A percentile compares a stretch with the other conserved stretches of the same genome.
phyloP scores from a whole-genome alignment of 2,329 filamentous ascomycete genomes.

The Pseudophaeomoniella oleicola region DNA sequence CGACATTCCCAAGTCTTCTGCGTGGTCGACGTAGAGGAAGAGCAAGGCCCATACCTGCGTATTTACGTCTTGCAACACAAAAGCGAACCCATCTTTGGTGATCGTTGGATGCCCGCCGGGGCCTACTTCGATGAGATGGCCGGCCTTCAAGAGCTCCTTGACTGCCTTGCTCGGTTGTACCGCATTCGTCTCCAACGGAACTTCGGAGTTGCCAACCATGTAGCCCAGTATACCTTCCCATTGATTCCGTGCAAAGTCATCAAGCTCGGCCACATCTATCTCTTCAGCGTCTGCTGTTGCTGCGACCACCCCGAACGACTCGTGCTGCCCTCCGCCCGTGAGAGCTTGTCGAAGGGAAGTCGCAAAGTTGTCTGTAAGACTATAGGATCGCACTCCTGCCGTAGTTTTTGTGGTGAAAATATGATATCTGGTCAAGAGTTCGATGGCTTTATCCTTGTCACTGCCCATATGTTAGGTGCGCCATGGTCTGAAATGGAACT shows the following conservation, averaged over 20 bases:
- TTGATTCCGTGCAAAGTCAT: slow-evolving; percentile 71
- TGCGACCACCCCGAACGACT: slow-evolving; percentile 83
- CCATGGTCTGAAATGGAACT: slow-evolving; percentile 2
- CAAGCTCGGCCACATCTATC: slow-evolving; percentile 59
- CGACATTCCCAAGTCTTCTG: slow-evolving; percentile 61
- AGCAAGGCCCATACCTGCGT: slow-evolving; percentile 94
- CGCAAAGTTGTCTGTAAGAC: slow-evolving; percentile 69
- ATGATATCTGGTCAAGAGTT: slow-evolving; percentile 70
- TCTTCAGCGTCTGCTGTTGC: slow-evolving; percentile 45
- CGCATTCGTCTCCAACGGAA: neutral
- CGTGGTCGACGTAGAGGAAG: slow-evolving; percentile 81
- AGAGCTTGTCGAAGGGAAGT: slow-evolving; percentile 72
- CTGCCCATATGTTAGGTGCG: slow-evolving; percentile 28
- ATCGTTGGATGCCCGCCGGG: slow-evolving; percentile 49
- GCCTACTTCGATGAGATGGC: slow-evolving; percentile 57
- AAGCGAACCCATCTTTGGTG: slow-evolving; percentile 86
- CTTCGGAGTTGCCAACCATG: slow-evolving; percentile 50
- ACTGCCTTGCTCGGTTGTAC: slow-evolving; percentile 55
- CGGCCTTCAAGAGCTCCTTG: slow-evolving; percentile 67
- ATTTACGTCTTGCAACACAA: slow-evolving; percentile 86
- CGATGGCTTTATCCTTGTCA: slow-evolving; percentile 71
- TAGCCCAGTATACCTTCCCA: slow-evolving; percentile 97
- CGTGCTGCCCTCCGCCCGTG: slow-evolving; percentile 70
- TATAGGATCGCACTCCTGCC: slow-evolving; percentile 53
- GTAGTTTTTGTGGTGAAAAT: slow-evolving; percentile 53